Base-by-base conservation (phyloP, 345 rosid genomes). In the Gossypium mustelinum region DNA sequence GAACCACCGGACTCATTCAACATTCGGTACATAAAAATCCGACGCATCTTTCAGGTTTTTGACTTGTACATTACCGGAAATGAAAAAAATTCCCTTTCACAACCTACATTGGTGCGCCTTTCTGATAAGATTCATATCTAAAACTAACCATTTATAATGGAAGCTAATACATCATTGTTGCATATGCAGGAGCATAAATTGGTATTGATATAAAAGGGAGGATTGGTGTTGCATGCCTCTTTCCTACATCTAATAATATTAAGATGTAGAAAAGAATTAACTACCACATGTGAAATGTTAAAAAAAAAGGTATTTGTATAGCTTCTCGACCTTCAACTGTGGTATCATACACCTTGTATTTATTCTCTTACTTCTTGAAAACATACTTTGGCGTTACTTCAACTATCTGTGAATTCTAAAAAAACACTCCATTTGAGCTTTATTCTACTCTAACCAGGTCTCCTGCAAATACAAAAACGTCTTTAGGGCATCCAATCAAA, bases 321-420 rank as follows among this genome's bases (percentile, higher is more conserved):
- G 50, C 71, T 51, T 77, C 63, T 75, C 47, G 66, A 72, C 64
- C 77, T 10, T 75, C 74, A 51, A 68, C 48, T 20, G 14, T 11
- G 58, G 47, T 59, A 66, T 68, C 54, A 66, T 24, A 27, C 81
- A 75, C 72, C 78, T 55, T 50, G 51, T 74, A 72, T 68, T 79
- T 81, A 66, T 74, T 77, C 29, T 14, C 25, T 29, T n/a, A n/a
- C 69, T 34, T 34, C 39, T 4, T 34, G 39, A 34, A 34, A 34
- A 34, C 39, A 34, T 34, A 34, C 39, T 34, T 34, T 34, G 6
- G 39, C 1, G 6, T 34, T 6, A 34, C 70, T 68, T 67, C 52
- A 54, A 72, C 57, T 7, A 39, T 52, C 22, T 11, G 24, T 50
- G 68, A 79, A 56, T 72, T 61, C 7, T 14, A 13, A 63, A 12